Evolutionary conservation across 257 asterid genomes (phyloP).

Genomic region (Rauvolfia tetraphylla): DNA sequence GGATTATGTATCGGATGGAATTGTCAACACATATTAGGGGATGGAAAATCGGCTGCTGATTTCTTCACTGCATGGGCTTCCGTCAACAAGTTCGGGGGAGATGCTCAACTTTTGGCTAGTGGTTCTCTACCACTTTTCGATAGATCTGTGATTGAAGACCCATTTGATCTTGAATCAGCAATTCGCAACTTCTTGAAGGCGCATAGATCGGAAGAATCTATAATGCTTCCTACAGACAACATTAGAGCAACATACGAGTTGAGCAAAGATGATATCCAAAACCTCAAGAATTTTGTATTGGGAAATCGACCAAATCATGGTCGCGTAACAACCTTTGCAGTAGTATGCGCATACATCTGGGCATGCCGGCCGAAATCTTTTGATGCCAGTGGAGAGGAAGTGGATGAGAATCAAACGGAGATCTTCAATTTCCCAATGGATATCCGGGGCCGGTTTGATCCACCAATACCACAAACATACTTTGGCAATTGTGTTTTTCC

Average conservation of each 20-base stretch:
- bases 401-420: no score
- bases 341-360: background rate
- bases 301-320: no score
- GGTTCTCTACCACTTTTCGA: background rate
- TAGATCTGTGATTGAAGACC: no score
- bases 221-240: background rate
- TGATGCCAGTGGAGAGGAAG: background rate
- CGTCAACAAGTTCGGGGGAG: slow-evolving; percentile 30
- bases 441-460: slow-evolving; percentile 19
- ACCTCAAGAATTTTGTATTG: background rate
- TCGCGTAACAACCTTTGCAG: background rate
- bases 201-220: background rate
- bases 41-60: slow-evolving; percentile 35
- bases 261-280: background rate
- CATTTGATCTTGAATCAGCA: background rate
- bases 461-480: slow-evolving; percentile 23
- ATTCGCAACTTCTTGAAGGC: background rate
- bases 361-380: background rate
- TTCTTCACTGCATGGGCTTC: slow-evolving; percentile 51
- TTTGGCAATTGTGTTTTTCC: slow-evolving; percentile 18
- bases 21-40: slow-evolving; percentile 44
- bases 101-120: slow-evolving; percentile 1
- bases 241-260: background rate
- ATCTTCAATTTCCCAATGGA: slow-evolving; percentile 19
- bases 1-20: slow-evolving; percentile 43